Evolutionary conservation across 2,329 filamentous ascomycete species (phyloP), one percentile per base, ranked within the genome.

Genomic region (Coniochaeta hoffmannii): DNA sequence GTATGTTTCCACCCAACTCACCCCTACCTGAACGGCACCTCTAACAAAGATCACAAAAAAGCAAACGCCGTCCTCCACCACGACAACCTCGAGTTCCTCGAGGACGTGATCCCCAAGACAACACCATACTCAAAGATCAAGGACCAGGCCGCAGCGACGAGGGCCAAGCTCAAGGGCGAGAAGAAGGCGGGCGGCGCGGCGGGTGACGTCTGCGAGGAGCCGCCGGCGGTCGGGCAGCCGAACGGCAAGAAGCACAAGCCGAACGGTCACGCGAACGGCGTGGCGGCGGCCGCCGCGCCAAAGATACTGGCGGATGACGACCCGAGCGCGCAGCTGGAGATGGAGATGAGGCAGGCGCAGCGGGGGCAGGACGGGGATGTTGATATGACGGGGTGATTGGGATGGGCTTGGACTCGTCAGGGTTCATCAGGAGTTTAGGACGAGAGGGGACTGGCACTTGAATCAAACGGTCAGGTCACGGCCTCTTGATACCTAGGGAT

Each of bases 31-130:
- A 65, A 52, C 58, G 12, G n/a, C 17, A 32, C 14, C 11, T 34
- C 28, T 32, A 34, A 46, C 41, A 22, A 8, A 7, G 4, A 26
- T 26, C 46, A n/a, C n/a, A n/a, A n/a, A n/a, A n/a, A 64, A 91
- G 90, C 92, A 62, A 89, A 84, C 65, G 93, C 94, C 28, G 87
- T 97, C 55, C 83, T 88, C 8, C 88, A 90, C 68, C 85, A 91
- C 59, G 94, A 97, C 71, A 95, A 95, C 69, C 86, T 99, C 53
- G 92, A 99, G 70, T 99, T 99, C 68, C 82, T 99, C 14, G 81
- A 88, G 59, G 94, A 99, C 71, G 83, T 96, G 26, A 88, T 97
- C 35, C 94, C 94, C 56, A 88, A 88, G 68, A 97, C 92, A 1
- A 82, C 86, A 6, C 85, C 89, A 15, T 95, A 85, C 75, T 89